Base-by-base conservation (phyloP, 2,329 filamentous ascomycete genomes). In the Aureobasidium sp. region DNA sequence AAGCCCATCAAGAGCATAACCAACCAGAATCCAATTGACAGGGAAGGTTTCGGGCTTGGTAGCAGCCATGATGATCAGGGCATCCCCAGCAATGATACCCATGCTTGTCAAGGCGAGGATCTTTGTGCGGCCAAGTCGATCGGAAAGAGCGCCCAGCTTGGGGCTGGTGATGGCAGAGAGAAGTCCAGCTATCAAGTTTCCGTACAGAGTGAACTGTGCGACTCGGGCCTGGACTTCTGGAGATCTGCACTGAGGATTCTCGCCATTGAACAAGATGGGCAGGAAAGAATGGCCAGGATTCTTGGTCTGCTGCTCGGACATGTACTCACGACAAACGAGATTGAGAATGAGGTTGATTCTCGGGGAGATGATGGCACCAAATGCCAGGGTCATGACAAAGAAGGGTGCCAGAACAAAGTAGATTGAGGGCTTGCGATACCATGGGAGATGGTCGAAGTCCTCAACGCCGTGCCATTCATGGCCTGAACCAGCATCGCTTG, bases 341-440 rank as follows among this genome's bases (percentile, higher is more conserved):
- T 87, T 83, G 64, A 96, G 81, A 65, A 96, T 90, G 75, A 97
- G 77, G 70, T 96, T 96, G 65, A 96, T 80, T 73, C 89, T 94
- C 10, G 93, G 92, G 9, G 97, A 90, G 8, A 94, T 79, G 7
- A 90, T 84, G 62, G 90, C 91, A 36, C 93, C 94, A 73, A 94
- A 93, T 0, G 92, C 91, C 60, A 95, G 78, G 0, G 91, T 90
- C 71, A 91, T 93, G 48, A 96, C 75, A 62, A 89, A 80, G 74
- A 92, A 94, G 0, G 91, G 89, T 0, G 83, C 84, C 8, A 97
- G 74, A 5, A 97, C 80, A 90, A 91, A 97, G 74, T 82, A 90
- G 58, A 95, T 84, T 66, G 77, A 87, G 84, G 87, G 87, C 66
- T 72, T 78, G 65, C 77, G 81, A 78, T 84, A 85, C 84, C 84